phyloP scores from a whole-genome alignment of 495 filamentous ascomycete species.

The Neurospora sp. region DNA sequence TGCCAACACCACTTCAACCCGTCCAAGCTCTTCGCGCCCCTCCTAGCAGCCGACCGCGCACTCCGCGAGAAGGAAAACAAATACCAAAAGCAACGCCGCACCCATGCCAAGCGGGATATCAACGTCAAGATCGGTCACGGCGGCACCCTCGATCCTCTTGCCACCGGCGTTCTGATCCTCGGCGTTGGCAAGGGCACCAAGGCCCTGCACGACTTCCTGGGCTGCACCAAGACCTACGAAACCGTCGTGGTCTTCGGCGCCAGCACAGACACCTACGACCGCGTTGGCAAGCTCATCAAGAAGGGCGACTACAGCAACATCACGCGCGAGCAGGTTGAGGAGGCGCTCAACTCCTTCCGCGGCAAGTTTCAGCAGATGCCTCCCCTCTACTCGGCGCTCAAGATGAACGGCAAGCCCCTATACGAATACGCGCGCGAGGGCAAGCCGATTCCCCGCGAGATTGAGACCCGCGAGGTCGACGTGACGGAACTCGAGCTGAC shows the following conservation, averaged over 20 bases:
- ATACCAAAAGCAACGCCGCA: slow-evolving; percentile 44
- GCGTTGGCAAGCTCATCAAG: slow-evolving; percentile 67
- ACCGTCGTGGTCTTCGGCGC: slow-evolving; percentile 81
- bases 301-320: slow-evolving; percentile 65
- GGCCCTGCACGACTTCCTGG: slow-evolving; percentile 59
- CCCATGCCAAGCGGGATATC: slow-evolving; percentile 39
- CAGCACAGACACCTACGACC: slow-evolving; percentile 87
- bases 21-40: slow-evolving; percentile 66
- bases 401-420: slow-evolving; percentile 78
- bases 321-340: slow-evolving; percentile 66
- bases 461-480: slow-evolving; percentile 67
- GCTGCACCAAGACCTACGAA: slow-evolving; percentile 89
- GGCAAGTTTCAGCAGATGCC: slow-evolving; percentile 87
- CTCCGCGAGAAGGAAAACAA: slow-evolving; percentile 41
- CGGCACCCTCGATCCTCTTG: slow-evolving; percentile 88
- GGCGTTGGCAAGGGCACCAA: slow-evolving; percentile 89
- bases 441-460: slow-evolving; percentile 70
- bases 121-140: slow-evolving; percentile 94
- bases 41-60: slow-evolving; percentile 49
- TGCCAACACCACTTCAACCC: slow-evolving; percentile 71
- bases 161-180: slow-evolving; percentile 81
- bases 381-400: slow-evolving; percentile 83
- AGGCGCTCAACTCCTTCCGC: slow-evolving; percentile 62
- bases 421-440: slow-evolving; percentile 96
- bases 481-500: slow-evolving; percentile 65